A percentile compares a stretch with the other conserved stretches of the same genome.
Evolutionary conservation across 2,329 filamentous ascomycete genomes (phyloP).

Genomic region (Penicillium psychrosexuale): DNA sequence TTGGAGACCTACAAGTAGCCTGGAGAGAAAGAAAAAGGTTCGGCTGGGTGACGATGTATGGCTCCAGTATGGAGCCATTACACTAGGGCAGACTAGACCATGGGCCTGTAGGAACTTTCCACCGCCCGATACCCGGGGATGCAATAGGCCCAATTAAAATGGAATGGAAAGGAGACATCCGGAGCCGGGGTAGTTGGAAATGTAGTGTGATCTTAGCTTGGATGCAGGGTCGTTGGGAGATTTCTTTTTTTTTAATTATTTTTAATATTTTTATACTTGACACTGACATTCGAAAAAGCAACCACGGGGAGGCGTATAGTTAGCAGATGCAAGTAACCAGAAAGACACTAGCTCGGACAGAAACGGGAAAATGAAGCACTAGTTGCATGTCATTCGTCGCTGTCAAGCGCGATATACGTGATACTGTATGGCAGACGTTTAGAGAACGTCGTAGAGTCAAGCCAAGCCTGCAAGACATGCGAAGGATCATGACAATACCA

Average conservation of each 20-base stretch:
- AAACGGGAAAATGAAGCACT: neutral
- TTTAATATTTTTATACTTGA: neutral
- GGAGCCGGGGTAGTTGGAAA: neutral
- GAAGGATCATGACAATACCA: neutral
- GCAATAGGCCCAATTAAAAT: conserved; percentile 13
- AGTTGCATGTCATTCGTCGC: neutral
- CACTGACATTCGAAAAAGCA: conserved; percentile 1
- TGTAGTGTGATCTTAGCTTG: neutral
- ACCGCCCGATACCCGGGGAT: conserved; percentile 13
- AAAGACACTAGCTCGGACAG: neutral
- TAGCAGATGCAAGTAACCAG: neutral
- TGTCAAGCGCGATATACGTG: neutral
- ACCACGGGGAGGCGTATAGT: neutral
- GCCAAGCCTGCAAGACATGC: conserved; percentile 14
- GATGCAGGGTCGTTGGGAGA: neutral
- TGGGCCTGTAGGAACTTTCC: conserved; percentile 3
- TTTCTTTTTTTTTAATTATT: neutral
- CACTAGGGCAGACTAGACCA: conserved; percentile 4
- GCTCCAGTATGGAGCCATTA: neutral
- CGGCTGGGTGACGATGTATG: neutral
- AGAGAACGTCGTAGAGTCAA: neutral
- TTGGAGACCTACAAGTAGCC: conserved; percentile 9
- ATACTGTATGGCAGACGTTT: neutral
- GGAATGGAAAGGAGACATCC: conserved; percentile 3
- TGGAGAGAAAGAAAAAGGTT: neutral